phyloP scores from a whole-genome alignment of 148 eudicot species.

The Persicaria tinctoria region DNA sequence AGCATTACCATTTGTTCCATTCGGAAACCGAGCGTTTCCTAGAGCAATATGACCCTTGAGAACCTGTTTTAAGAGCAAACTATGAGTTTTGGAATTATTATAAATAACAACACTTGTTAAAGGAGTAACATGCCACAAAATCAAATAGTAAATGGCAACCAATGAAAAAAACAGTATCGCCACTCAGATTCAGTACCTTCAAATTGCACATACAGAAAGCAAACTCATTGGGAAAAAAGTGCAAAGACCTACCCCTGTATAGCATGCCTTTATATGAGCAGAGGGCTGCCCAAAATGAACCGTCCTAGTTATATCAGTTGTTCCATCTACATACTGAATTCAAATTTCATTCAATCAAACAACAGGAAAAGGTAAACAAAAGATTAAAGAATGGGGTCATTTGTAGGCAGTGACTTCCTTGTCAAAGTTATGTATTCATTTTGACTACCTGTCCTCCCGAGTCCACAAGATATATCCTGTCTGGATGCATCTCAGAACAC shows the following conservation, averaged over 20 bases:
- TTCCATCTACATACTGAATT: slow-evolving; percentile 83
- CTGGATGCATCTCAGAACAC: slow-evolving; percentile 87
- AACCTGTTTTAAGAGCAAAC: slow-evolving; percentile 43
- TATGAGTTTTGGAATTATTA: background rate
- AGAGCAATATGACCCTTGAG: slow-evolving; percentile 84
- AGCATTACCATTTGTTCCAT: slow-evolving; percentile 76
- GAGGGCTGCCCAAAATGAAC: slow-evolving; percentile 94
- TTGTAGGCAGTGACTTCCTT: background rate
- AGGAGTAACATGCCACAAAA: background rate
- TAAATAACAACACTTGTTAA: background rate
- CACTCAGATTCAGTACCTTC: background rate
- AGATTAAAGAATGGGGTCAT: background rate
- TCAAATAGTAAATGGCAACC: background rate
- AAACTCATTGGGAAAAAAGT: background rate
- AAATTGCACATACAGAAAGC: background rate
- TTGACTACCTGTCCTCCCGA: slow-evolving; percentile 89
- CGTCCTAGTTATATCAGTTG: slow-evolving; percentile 94
- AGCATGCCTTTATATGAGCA: slow-evolving; percentile 88
- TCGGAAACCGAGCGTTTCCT: slow-evolving; percentile 86
- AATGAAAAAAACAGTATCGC: background rate
- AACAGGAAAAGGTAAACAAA: background rate
- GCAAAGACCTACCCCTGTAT: slow-evolving; percentile 65
- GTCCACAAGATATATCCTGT: slow-evolving; percentile 77
- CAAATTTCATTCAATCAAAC: background rate
- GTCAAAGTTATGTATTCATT: slow-evolving; percentile 9